Percentiles rank a stretch among this genome's conserved stretches.
phyloP scores from a whole-genome alignment of 2,329 filamentous ascomycete genomes.

The Aureobasidium sp. region DNA sequence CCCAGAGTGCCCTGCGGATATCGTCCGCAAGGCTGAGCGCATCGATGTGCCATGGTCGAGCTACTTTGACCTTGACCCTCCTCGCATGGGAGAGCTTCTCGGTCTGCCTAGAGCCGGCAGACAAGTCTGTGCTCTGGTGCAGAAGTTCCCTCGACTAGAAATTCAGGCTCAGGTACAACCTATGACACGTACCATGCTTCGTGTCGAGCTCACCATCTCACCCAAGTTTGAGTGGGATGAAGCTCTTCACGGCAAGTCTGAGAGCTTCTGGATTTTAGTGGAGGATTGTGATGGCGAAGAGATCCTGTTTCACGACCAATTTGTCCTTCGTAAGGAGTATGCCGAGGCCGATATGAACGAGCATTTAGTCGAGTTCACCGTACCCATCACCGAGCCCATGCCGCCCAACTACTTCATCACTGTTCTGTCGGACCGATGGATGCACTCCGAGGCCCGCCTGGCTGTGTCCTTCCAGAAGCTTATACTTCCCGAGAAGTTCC shows the following conservation, averaged over 20 bases:
- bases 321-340: conserved; percentile 84
- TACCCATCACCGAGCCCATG: conserved; percentile 95
- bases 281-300: conserved; percentile 98
- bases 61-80: conserved; percentile 94
- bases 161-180: conserved; percentile 91
- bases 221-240: conserved; percentile 97
- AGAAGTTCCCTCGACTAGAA: conserved; percentile 88
- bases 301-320: conserved; percentile 89
- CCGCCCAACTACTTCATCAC: conserved; percentile 98
- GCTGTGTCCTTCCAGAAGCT: conserved; percentile 93
- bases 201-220: conserved; percentile 81
- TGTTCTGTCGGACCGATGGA: conserved; percentile 91
- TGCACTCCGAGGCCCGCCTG: conserved; percentile 92
- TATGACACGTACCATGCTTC: conserved; percentile 86
- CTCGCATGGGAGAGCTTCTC: conserved; percentile 89
- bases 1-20: conserved; percentile 68
- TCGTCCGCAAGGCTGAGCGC: conserved; percentile 84
- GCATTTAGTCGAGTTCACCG: conserved; percentile 91
- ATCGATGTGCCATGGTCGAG: conserved; percentile 89
- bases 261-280: conserved; percentile 94
- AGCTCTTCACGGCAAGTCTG: conserved; percentile 72
- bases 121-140: conserved; percentile 74
- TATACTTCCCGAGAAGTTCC: conserved; percentile 89
- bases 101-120: conserved; percentile 83
- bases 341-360: conserved; percentile 79